Percentiles rank a stretch among this genome's conserved stretches.
Conservation (phyloP, 495 filamentous ascomycete genomes). For the Lasiosphaeris hirsuta region DNA sequence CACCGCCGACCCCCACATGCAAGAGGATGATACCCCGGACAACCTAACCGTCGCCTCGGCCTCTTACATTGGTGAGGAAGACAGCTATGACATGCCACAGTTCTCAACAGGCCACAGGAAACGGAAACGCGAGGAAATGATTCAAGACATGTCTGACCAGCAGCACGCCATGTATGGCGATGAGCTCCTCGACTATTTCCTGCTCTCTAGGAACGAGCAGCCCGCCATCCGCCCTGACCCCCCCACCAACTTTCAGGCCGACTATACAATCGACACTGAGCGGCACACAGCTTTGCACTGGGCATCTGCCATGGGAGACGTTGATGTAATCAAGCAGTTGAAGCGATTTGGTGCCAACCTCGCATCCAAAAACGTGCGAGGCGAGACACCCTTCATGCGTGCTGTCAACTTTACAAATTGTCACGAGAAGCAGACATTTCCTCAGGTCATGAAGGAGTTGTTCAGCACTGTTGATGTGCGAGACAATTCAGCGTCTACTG, state of each 20-base stretch:
- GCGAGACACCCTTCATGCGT: slow-evolving; percentile 93
- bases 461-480: slow-evolving; percentile 67
- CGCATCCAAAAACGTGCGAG: slow-evolving; percentile 65
- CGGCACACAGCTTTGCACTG: slow-evolving; percentile 90
- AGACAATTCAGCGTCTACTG: slow-evolving; percentile 75
- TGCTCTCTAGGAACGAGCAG: slow-evolving; percentile 67
- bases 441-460: slow-evolving; percentile 72
- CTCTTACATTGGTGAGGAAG: slow-evolving; percentile 79
- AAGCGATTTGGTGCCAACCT: slow-evolving; percentile 70
- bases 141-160: slow-evolving; percentile 67
- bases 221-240: slow-evolving; percentile 69
- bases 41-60: slow-evolving; percentile 75
- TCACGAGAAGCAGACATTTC: slow-evolving; percentile 84
- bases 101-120: slow-evolving; percentile 68
- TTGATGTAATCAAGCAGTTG: slow-evolving; percentile 82
- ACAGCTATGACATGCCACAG: slow-evolving; percentile 64
- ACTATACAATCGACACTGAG: slow-evolving; percentile 85
- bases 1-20: slow-evolving; percentile 53
- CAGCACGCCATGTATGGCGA: slow-evolving; percentile 88
- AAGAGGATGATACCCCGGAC: slow-evolving; percentile 79
- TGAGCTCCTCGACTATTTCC: slow-evolving; percentile 90
- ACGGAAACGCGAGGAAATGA: slow-evolving; percentile 67
- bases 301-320: slow-evolving; percentile 96
- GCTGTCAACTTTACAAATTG: slow-evolving; percentile 94
- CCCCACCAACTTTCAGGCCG: slow-evolving; percentile 76